These are phyloP conservation scores for Chamaecrista fasciculata DNA, from an alignment of 306 rosid species.

Conservation along the genomic window DNA sequence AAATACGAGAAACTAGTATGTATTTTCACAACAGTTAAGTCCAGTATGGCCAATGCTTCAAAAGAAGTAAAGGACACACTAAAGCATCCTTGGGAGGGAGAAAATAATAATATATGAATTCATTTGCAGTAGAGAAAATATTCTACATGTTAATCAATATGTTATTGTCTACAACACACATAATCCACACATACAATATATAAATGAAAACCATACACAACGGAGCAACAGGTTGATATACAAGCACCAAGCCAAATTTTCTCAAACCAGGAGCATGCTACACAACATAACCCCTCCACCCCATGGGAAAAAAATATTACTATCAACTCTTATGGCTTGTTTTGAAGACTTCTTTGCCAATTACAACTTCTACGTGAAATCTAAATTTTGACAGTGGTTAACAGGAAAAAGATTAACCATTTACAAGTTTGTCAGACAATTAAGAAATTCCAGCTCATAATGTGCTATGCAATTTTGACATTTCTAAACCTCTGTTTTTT, in stretches of 20 bases:
- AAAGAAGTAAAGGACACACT: slow-evolving; percentile 5
- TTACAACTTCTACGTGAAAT: background rate
- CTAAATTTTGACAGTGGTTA: slow-evolving; percentile 17
- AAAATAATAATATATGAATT: background rate
- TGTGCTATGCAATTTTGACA: background rate
- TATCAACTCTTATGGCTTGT: background rate
- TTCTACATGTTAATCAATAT: background rate
- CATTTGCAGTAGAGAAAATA: background rate
- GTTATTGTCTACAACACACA: background rate
- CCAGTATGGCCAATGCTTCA: slow-evolving; percentile 17
- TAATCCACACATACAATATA: background rate
- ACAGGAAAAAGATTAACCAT: slow-evolving; percentile 25
- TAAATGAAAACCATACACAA: background rate
- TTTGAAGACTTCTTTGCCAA: background rate
- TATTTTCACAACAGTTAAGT: slow-evolving; percentile 15
- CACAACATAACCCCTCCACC: background rate
- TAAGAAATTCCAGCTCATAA: slow-evolving; percentile 19
- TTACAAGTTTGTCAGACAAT: background rate
- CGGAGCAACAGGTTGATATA: background rate
- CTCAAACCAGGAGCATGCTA: slow-evolving; percentile 7
- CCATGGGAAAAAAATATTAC: background rate
- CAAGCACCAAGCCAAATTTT: slow-evolving; percentile 1
- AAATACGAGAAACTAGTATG: background rate
- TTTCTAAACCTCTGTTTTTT: background rate
- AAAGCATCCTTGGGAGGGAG: background rate